Evolutionary conservation across 768 basidiomycete species (phyloP).

Genomic region (Fomitopsis serialis): DNA sequence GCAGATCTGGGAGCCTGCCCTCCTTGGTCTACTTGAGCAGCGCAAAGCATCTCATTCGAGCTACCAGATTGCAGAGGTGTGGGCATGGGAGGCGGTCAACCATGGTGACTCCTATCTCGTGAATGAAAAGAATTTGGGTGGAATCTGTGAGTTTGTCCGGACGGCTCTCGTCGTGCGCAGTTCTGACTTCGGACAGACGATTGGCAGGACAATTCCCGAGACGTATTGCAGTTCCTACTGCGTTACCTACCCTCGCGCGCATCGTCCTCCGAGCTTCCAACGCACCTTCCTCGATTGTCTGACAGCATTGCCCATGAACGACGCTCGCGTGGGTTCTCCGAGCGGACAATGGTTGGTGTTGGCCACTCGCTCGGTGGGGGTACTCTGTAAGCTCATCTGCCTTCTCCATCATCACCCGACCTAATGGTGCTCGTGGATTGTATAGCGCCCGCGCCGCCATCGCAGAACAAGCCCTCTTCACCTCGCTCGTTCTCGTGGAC

Average conservation of each 20-base stretch:
- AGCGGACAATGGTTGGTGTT: slow-evolving; percentile 56
- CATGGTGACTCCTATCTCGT: slow-evolving; percentile 82
- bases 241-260: slow-evolving; percentile 52
- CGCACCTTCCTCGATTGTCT: slow-evolving; percentile 47
- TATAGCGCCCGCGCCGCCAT: slow-evolving; percentile 60
- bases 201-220: slow-evolving; percentile 74
- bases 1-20: slow-evolving; percentile 76
- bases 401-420: slow-evolving; percentile 1
- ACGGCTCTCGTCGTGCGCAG: neutral
- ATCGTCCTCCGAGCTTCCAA: slow-evolving; percentile 34
- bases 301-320: slow-evolving; percentile 37
- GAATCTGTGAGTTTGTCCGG: slow-evolving; percentile 44
- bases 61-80: slow-evolving; percentile 60
- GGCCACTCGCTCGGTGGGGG: slow-evolving; percentile 88
- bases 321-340: slow-evolving; percentile 38
- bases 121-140: slow-evolving; percentile 52
- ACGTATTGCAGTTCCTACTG: slow-evolving; percentile 71
- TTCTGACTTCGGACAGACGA: slow-evolving; percentile 41
- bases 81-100: slow-evolving; percentile 79
- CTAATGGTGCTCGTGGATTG: neutral
- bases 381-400: slow-evolving; percentile 45
- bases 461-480: slow-evolving; percentile 60
- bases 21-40: slow-evolving; percentile 44
- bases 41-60: slow-evolving; percentile 18
- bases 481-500: slow-evolving; percentile 70